phyloP scores from a whole-genome alignment of 768 basidiomycete genomes.

The Tremella mesenterica region DNA sequence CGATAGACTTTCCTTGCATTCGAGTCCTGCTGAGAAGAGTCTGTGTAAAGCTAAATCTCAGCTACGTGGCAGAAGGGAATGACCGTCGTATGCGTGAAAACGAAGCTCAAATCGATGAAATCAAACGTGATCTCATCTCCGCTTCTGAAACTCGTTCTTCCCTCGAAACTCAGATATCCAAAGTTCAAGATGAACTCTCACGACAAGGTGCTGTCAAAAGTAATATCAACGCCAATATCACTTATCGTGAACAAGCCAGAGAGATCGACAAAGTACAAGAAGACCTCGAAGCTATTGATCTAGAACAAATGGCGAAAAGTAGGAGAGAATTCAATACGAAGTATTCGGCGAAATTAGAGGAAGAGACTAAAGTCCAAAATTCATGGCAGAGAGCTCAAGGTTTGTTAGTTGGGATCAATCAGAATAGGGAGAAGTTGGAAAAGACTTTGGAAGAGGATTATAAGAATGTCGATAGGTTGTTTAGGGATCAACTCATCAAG shows the following conservation, averaged over 20 bases:
- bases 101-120: constrained; percentile 51
- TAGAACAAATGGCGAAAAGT: constrained; percentile 77
- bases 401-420: constrained; percentile 65
- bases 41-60: constrained; percentile 36
- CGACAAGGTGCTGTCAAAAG: constrained; percentile 23
- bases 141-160: constrained; percentile 44
- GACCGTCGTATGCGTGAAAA: constrained; percentile 57
- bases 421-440: constrained; percentile 59
- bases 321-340: constrained; percentile 74
- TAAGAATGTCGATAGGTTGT: constrained; percentile 74
- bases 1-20: too few relatives aligned
- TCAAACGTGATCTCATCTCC: constrained; percentile 50
- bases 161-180: constrained; percentile 47
- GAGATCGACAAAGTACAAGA: constrained; percentile 61
- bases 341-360: constrained; percentile 53
- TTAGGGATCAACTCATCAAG: constrained; percentile 82
- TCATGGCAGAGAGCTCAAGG: constrained; percentile 71
- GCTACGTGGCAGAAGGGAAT: constrained; percentile 66
- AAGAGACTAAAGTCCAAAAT: constrained; percentile 19
- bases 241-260: constrained; percentile 59
- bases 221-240: constrained; percentile 62
- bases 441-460: constrained; percentile 66
- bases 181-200: constrained; percentile 63
- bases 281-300: constrained; percentile 66
- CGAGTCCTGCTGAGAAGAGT: too few relatives aligned